Base-by-base conservation (phyloP, 1,284 basidiomycete species). In the Boletus mariae region DNA sequence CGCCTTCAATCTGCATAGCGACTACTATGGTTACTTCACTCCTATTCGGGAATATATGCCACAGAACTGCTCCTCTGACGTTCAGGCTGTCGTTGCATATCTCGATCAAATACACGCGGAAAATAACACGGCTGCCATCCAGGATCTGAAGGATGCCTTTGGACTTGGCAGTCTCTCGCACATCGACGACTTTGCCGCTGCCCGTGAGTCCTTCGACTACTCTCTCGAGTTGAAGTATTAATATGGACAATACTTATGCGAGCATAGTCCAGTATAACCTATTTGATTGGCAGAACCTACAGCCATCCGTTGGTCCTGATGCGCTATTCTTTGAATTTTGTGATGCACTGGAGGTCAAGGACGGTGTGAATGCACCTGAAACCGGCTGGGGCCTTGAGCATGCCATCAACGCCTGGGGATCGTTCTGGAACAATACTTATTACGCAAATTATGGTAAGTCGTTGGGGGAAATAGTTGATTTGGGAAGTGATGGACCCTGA, bases 21-120 rank as follows among this genome's bases (percentile, higher is more conserved):
- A n/a, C n/a, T n/a, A n/a, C n/a, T n/a, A n/a, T n/a, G n/a, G n/a
- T n/a, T n/a, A n/a, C n/a, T n/a, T n/a, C n/a, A n/a, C n/a, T n/a
- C n/a, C n/a, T n/a, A n/a, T n/a, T n/a, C n/a, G n/a, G n/a, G n/a
- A 0, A n/a, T n/a, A n/a, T n/a, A n/a, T n/a, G n/a, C n/a, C n/a
- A n/a, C 61, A 74, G 59, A 89, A 90, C 66, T 90, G 87, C 68
- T 87, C 85, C 11, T 77, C 82, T 0, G 87, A 90, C 60, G 77
- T 89, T 26, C 70, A 85, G 63, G 77, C 76, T n/a, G 85, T 84
- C 17, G 79, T 89, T 55, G 61, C 75, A 2, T 77, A 85, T 60
- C 69, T 89, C 45, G 87, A 89, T 63, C 48, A 73, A 35, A 77
- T 80, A 1, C 81, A 87, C 59, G 71, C 68, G 0, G 20, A 2